A percentile compares a stretch with the other conserved stretches of the same genome.
These are phyloP conservation scores for Lactarius hatsudake DNA, from an alignment of 768 basidiomycete genomes.

Conservation along the genomic window DNA sequence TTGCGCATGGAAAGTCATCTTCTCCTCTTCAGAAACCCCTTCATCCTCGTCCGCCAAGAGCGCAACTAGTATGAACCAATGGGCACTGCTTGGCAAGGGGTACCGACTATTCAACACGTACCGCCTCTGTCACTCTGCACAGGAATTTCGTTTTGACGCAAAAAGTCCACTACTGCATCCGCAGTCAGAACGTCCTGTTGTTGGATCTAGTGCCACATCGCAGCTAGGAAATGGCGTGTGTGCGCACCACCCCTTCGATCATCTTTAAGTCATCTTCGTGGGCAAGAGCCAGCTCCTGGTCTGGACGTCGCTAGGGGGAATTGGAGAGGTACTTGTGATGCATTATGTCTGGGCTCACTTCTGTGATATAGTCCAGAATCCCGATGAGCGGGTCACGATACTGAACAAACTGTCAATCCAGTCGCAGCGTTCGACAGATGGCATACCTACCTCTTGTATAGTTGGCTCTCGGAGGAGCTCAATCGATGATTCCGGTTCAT, in stretches of 20 bases:
- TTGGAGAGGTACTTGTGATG: neutral
- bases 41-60: slow-evolving; percentile 18
- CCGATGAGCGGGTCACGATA: slow-evolving; percentile 22
- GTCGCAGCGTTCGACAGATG: neutral
- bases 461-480: slow-evolving; percentile 17
- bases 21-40: slow-evolving; percentile 10
- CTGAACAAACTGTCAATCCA: slow-evolving; percentile 3
- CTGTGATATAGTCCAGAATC: slow-evolving; percentile 16
- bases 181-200: slow-evolving; percentile 19
- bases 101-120: neutral
- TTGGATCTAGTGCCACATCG: neutral
- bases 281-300: slow-evolving; percentile 23
- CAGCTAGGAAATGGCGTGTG: neutral
- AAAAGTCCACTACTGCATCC: slow-evolving; percentile 22
- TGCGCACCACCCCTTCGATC: slow-evolving; percentile 21
- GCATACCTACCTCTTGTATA: slow-evolving; percentile 12
- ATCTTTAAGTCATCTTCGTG: slow-evolving; percentile 23
- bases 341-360: slow-evolving; percentile 8
- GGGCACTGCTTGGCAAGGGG: neutral
- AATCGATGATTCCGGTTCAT: slow-evolving; percentile 14
- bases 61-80: slow-evolving; percentile 6
- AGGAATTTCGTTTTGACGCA: slow-evolving; percentile 19
- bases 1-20: slow-evolving; percentile 17
- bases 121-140: slow-evolving; percentile 19
- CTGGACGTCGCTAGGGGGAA: slow-evolving; percentile 5